Evolutionary conservation across 2,329 filamentous ascomycete species (phyloP), one percentile per base, ranked within the genome.

Genomic region (Malbranchea zuffiana): DNA sequence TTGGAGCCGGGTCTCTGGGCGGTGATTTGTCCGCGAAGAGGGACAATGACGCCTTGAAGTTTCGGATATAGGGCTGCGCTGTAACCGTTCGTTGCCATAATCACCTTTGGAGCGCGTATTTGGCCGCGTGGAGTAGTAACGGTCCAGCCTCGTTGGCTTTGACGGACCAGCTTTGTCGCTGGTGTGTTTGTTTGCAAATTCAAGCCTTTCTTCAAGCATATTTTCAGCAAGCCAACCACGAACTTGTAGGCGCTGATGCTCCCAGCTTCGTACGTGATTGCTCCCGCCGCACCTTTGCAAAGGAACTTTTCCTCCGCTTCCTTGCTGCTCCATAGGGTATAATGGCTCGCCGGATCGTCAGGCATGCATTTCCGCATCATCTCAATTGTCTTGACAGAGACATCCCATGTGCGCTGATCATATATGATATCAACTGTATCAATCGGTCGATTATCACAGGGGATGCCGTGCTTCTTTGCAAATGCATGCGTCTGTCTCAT

Each of bases 381-480:
- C 3, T 53, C 47, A 11, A 74, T 61, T 3, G 63, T 60, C 11
- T 47, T 43, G 16, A 54, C 48, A 1, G 65, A 63, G 2, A 47
- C 38, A 3, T 52, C 49, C 57, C 66, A 68, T 32, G 65, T 55
- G 6, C 40, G 50, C 12, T 56, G 41, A 40, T 75, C 69, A 48
- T 75, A 77, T 20, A 77, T 58, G 2, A 77, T 56, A 50, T 79
- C 74, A 2, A 75, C 63, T 0, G 75, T 78, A 16, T 65, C 58
- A 45, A 71, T 68, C 6, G 63, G 50, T 24, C 56, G 48, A 33
- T 63, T 67, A 47, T 77, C 74, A 47, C 71, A 66, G 7, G 57
- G 50, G 20, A 75, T 69, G 4, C 44, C 45, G 38, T 75, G 53
- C 12, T 63, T 54, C 4, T 52, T 50, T 0, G 72, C 70, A 42